Evolutionary conservation across 495 filamentous ascomycete species (phyloP).

Genomic region (Parathielavia hyrcaniae): DNA sequence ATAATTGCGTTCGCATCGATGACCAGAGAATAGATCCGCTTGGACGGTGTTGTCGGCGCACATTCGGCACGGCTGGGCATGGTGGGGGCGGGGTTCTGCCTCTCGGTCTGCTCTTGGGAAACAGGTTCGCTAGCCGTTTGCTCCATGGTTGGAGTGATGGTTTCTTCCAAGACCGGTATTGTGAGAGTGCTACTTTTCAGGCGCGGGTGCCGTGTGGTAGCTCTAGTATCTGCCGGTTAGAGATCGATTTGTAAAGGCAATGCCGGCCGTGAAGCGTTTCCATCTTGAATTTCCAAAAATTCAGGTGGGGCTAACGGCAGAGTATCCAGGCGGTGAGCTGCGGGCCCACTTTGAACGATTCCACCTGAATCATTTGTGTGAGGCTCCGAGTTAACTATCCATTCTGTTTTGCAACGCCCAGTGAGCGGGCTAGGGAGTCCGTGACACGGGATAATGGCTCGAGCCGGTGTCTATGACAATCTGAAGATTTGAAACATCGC

Average conservation of each 20-base stretch:
- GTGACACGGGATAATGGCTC: no score
- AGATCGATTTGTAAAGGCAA: background rate
- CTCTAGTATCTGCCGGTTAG: background rate
- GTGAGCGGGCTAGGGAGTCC: no score
- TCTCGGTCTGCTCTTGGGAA: conserved; percentile 9
- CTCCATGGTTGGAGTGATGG: conserved; percentile 15
- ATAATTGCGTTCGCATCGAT: conserved; percentile 90
- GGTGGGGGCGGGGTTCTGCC: conserved; percentile 7
- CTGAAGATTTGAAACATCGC: no score
- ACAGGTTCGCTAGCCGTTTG: conserved; percentile 9
- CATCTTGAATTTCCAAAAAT: conserved; percentile 21
- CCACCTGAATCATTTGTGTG: no score
- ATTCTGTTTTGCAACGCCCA: no score
- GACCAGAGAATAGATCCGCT: conserved; percentile 75
- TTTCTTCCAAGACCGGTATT: background rate
- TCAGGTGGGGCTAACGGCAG: conserved; percentile 25
- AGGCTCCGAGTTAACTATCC: no score
- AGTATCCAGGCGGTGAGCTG: conserved; percentile 9
- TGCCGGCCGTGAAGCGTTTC: background rate
- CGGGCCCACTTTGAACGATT: no score
- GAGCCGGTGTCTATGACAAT: no score
- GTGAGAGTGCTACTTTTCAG: background rate
- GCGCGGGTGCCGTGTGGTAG: background rate
- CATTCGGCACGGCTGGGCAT: background rate
- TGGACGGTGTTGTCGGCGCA: conserved; percentile 29